Evolutionary conservation across 2,329 filamentous ascomycete species (phyloP).

Genomic region (Onygenales sp.): DNA sequence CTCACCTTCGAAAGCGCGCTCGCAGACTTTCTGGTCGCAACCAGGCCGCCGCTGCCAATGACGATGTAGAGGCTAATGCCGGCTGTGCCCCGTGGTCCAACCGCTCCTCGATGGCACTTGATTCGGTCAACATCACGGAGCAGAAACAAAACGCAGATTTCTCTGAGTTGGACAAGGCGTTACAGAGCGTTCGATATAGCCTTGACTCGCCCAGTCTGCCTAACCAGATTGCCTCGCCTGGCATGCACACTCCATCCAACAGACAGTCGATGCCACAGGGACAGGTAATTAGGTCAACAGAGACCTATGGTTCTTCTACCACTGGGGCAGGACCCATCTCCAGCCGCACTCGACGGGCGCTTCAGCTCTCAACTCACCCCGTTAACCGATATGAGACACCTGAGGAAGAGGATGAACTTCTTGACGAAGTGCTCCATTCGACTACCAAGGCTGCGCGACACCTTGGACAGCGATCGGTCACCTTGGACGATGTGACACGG

Average conservation of each 20-base stretch:
- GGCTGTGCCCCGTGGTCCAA: conserved; percentile 87
- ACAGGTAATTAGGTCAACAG: conserved; percentile 10
- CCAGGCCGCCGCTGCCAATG: conserved; percentile 63
- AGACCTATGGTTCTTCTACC: conserved; percentile 10
- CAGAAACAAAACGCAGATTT: conserved; percentile 41
- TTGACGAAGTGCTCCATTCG: conserved; percentile 78
- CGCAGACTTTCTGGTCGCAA: conserved; percentile 86
- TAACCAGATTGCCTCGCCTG: conserved; percentile 23
- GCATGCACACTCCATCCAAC: conserved; percentile 18
- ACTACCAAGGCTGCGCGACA: conserved; percentile 66
- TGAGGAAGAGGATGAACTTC: conserved; percentile 89
- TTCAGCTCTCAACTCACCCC: conserved; percentile 60
- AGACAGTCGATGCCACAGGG: conserved; percentile 31
- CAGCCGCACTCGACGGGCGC: conserved; percentile 68
- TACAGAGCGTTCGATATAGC: conserved; percentile 52
- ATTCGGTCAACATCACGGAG: conserved; percentile 44
- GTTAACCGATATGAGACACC: conserved; percentile 85
- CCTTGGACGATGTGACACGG: conserved; percentile 9
- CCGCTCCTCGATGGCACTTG: conserved; percentile 72
- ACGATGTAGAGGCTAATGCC: conserved; percentile 87
- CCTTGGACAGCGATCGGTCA: conserved; percentile 43
- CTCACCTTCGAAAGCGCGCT: conserved; percentile 87
- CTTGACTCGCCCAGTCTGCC: conserved; percentile 39
- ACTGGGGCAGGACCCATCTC: conserved; percentile 49
- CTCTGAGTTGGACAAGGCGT: conserved; percentile 51